A percentile compares a stretch with the other conserved stretches of the same genome.
phyloP scores from a whole-genome alignment of 768 basidiomycete species.

The Flagelloscypha sp. region DNA sequence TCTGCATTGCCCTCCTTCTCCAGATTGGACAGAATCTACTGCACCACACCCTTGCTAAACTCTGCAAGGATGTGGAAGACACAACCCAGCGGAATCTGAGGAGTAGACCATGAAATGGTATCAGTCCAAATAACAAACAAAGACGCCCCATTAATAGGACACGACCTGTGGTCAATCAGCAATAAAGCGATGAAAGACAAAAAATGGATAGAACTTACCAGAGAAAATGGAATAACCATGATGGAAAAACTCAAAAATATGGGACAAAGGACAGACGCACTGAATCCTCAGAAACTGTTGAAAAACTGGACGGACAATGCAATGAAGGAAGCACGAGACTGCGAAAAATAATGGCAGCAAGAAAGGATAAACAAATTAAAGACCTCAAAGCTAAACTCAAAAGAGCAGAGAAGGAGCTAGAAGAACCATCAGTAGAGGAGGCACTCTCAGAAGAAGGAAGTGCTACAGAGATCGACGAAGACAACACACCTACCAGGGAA shows the following conservation, averaged over 20 bases:
- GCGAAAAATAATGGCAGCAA: constrained; percentile 7
- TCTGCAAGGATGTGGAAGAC: constrained; percentile 19
- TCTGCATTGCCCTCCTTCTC: no score
- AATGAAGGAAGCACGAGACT: constrained; percentile 2
- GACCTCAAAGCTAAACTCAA: constrained; percentile 3
- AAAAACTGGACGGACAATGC: constrained; percentile 6
- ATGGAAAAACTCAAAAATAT: constrained; percentile 4
- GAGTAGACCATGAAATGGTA: constrained; percentile 25
- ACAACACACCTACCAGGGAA: background rate
- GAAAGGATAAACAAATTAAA: constrained; percentile 1
- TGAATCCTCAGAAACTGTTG: constrained; percentile 7
- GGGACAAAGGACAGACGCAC: background rate
- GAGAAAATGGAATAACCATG: background rate
- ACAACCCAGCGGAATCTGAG: constrained; percentile 7
- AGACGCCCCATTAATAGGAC: constrained; percentile 19
- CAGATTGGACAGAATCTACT: constrained; percentile 29
- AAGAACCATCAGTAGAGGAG: no score
- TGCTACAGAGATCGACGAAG: no score
- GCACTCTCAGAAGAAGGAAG: no score
- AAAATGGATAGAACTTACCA: constrained; percentile 5
- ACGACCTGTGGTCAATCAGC: constrained; percentile 25
- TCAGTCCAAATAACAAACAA: constrained; percentile 14
- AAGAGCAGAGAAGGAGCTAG: constrained; percentile 1
- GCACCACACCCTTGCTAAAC: constrained; percentile 7
- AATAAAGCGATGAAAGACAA: constrained; percentile 13